Evolutionary conservation across 2,329 filamentous ascomycete species (phyloP).

Genomic region (Diaporthe batatas): DNA sequence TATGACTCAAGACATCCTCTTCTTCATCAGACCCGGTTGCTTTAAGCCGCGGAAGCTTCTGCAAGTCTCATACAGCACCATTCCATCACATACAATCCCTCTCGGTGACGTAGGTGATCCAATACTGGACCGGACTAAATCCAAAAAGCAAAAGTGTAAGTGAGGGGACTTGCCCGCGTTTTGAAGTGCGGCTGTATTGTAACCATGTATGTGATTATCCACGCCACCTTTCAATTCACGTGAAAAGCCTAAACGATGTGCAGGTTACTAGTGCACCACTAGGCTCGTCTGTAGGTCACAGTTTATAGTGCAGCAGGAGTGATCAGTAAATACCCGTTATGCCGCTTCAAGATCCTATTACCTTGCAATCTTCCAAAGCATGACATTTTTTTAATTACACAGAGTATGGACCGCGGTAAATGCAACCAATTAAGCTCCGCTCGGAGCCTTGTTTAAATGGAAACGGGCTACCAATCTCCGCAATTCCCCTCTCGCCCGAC

Average conservation of each 20-base stretch:
- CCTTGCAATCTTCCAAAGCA: background rate
- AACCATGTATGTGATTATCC: background rate
- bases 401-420: background rate
- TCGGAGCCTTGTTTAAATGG: background rate
- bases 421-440: constrained; percentile 1
- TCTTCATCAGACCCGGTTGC: background rate
- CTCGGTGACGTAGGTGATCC: background rate
- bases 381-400: background rate
- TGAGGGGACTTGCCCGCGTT: background rate
- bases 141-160: background rate
- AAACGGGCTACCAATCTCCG: constrained; percentile 4
- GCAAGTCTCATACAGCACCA: background rate
- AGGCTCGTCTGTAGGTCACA: background rate
- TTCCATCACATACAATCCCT: background rate
- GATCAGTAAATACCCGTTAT: background rate
- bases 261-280: background rate
- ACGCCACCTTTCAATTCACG: background rate
- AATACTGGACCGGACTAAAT: background rate
- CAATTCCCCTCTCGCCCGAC: background rate
- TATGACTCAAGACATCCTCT: no score
- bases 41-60: background rate
- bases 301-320: background rate
- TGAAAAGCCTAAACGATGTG: background rate
- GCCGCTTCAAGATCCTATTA: background rate
- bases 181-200: background rate